A percentile compares a stretch with the other conserved stretches of the same genome.
phyloP scores from a whole-genome alignment of 2,329 filamentous ascomycete species.

The Ceratocystis papillata region DNA sequence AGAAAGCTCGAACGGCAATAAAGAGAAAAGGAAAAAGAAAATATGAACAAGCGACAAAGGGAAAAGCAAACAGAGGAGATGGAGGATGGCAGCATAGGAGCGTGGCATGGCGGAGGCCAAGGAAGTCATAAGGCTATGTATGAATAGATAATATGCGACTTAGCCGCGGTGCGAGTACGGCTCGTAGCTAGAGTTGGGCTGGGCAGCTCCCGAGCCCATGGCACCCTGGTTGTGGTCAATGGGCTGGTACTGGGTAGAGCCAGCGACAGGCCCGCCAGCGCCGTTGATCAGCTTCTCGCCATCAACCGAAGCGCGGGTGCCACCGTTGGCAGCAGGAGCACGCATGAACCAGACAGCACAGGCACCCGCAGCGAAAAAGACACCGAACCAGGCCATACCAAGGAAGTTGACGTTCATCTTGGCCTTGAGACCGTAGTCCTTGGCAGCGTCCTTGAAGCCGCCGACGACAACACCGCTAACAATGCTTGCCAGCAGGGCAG shows the following conservation, averaged over 20 bases:
- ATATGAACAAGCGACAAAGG: constrained; percentile 10
- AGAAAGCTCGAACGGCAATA: background rate
- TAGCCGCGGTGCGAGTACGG: constrained; percentile 50
- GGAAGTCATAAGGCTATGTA: too few species aligned
- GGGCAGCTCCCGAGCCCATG: constrained; percentile 32
- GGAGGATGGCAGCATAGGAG: background rate
- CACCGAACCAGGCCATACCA: constrained; percentile 64
- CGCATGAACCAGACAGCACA: constrained; percentile 87
- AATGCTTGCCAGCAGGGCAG: constrained; percentile 63
- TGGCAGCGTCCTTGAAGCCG: constrained; percentile 54
- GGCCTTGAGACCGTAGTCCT: constrained; percentile 60
- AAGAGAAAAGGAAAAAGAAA: background rate
- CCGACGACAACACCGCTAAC: constrained; percentile 60
- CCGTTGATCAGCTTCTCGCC: constrained; percentile 28
- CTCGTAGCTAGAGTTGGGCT: constrained; percentile 46
- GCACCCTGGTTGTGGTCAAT: constrained; percentile 32
- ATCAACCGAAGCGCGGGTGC: constrained; percentile 39
- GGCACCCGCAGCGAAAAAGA: constrained; percentile 62
- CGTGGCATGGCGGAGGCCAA: background rate
- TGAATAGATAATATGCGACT: constrained; percentile 22
- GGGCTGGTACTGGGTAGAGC: constrained; percentile 33
- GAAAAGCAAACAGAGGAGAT: background rate
- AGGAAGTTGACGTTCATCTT: constrained; percentile 60
- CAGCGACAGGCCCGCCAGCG: constrained; percentile 27
- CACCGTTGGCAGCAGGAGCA: constrained; percentile 36